Evolutionary conservation across 1,284 basidiomycete species (phyloP).

Genomic region (Heimioporus punctisporus): DNA sequence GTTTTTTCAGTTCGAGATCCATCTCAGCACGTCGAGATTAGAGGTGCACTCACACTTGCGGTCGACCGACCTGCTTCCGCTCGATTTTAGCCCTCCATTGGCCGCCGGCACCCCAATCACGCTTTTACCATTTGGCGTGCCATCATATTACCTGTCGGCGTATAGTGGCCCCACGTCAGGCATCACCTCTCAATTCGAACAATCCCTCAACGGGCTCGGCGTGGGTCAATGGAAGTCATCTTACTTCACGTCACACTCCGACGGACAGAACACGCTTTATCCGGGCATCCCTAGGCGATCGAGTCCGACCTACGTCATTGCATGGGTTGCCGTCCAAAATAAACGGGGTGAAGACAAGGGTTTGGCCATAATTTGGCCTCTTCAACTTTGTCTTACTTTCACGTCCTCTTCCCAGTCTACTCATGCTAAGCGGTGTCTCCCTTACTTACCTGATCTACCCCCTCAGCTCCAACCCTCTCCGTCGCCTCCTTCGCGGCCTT

Average conservation of each 20-base stretch:
- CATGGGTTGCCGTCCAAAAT: constrained; percentile 74
- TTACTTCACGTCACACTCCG: constrained; percentile 16
- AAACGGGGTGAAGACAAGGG: constrained; percentile 79
- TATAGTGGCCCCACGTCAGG: constrained; percentile 66
- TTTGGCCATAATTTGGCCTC: constrained; percentile 70
- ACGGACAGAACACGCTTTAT: constrained; percentile 17
- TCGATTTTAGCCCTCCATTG: constrained; percentile 43
- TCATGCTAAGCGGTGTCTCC: constrained; percentile 46
- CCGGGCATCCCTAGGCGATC: constrained; percentile 11
- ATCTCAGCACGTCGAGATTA: constrained; percentile 49
- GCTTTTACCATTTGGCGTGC: constrained; percentile 68
- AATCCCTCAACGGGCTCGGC: constrained; percentile 61
- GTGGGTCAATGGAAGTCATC: constrained; percentile 49
- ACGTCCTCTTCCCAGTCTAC: constrained; percentile 39
- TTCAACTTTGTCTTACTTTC: constrained; percentile 57
- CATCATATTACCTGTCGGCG: constrained; percentile 67
- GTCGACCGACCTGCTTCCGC: constrained; percentile 52
- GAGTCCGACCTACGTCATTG: constrained; percentile 56
- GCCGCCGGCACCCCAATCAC: constrained; percentile 64
- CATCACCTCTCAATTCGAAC: constrained; percentile 62
- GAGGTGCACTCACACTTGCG: constrained; percentile 61
- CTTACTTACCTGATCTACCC: constrained; percentile 64
- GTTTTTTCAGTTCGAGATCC: constrained; percentile 60
- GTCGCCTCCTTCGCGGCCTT: constrained; percentile 24
- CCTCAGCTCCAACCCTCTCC: constrained; percentile 69